Percentiles rank a stretch among this genome's conserved stretches.
phyloP scores from a whole-genome alignment of 2,329 filamentous ascomycete species.

The Dothideomycetes sp. region DNA sequence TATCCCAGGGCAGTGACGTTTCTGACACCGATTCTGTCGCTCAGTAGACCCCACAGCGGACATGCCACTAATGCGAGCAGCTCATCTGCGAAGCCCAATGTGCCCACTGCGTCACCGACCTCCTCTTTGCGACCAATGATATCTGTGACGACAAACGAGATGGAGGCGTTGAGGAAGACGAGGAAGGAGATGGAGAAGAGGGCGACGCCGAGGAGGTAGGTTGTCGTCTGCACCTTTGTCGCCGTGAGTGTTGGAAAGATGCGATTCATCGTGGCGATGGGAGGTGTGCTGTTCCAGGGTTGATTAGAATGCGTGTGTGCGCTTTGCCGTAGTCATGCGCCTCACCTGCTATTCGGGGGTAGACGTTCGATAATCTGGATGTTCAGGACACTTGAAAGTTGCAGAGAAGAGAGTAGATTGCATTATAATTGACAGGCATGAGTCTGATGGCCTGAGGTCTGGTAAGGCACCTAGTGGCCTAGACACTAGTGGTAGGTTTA shows the following conservation, averaged over 20 bases:
- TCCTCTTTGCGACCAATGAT: constrained; percentile 61
- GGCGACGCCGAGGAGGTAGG: constrained; percentile 71
- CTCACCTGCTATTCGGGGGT: too few relatives aligned
- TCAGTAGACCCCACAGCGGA: constrained; percentile 67
- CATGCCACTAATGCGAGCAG: constrained; percentile 71
- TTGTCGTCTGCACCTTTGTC: constrained; percentile 45
- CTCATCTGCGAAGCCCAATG: constrained; percentile 76
- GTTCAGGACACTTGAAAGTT: too few relatives aligned
- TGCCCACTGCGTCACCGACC: constrained; percentile 73
- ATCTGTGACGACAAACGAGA: constrained; percentile 78
- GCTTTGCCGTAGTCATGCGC: too few relatives aligned
- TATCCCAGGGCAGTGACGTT: constrained; percentile 61
- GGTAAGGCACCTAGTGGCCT: too few relatives aligned
- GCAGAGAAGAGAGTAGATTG: too few relatives aligned
- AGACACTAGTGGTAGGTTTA: too few relatives aligned
- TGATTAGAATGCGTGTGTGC: too few relatives aligned
- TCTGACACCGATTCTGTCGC: constrained; percentile 65
- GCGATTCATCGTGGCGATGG: background rate
- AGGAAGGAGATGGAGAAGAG: constrained; percentile 84
- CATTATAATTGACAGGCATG: too few relatives aligned
- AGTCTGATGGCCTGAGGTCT: too few relatives aligned
- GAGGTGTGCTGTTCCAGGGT: background rate
- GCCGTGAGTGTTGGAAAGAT: constrained; percentile 37
- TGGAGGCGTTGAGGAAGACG: constrained; percentile 75
- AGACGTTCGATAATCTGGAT: too few relatives aligned